A percentile compares a stretch with the other conserved stretches of the same genome.
Conservation (phyloP, 768 basidiomycete genomes). For the Termitomyces sp. region DNA sequence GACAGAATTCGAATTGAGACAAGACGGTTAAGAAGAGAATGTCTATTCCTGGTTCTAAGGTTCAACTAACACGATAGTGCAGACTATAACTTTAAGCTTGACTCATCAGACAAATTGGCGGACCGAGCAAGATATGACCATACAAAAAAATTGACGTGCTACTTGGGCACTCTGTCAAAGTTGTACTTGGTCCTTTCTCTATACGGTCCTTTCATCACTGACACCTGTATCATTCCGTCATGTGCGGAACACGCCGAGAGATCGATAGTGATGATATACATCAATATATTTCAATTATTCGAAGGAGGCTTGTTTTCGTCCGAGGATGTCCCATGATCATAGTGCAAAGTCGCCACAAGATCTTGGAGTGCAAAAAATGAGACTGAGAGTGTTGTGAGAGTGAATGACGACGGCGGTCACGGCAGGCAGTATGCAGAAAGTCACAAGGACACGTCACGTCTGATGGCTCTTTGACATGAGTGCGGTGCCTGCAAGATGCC, state of each 20-base stretch:
- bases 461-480: not conserved
- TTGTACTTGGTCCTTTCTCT: not conserved
- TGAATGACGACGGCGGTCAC: not conserved
- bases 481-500: slow-evolving; percentile 1
- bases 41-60: not conserved
- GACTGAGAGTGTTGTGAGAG: not conserved
- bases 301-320: not conserved
- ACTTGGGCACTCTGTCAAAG: not conserved
- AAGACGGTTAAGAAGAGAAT: not conserved
- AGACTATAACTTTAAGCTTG: too few relatives aligned
- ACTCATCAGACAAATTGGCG: not conserved
- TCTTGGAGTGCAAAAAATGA: not conserved
- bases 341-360: not conserved
- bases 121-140: not conserved
- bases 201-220: too few relatives aligned
- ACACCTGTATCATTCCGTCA: not conserved
- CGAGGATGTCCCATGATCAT: not conserved
- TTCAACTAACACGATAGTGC: too few relatives aligned
- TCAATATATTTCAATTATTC: not conserved
- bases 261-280: not conserved
- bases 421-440: not conserved
- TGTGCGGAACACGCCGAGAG: not conserved
- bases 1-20: not conserved
- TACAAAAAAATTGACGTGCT: not conserved
- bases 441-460: slow-evolving; percentile 1